Evolutionary conservation across 768 basidiomycete species (phyloP).

Genomic region (Boletellus emodensis): DNA sequence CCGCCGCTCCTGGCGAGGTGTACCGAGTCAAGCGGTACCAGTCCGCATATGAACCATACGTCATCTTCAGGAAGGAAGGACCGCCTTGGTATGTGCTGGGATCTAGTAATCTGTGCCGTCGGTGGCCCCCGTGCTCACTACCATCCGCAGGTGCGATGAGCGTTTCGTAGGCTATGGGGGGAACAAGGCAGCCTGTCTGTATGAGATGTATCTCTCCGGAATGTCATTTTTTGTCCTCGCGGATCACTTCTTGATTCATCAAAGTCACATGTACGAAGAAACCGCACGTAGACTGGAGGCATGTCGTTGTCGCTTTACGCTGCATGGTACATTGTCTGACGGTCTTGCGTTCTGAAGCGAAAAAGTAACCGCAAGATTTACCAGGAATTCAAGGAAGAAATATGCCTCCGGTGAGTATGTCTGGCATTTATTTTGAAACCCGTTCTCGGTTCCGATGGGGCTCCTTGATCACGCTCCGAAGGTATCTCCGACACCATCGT

Average conservation of each 20-base stretch:
- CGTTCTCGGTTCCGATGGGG: not conserved
- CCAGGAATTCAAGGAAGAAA: slow-evolving; percentile 73
- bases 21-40: slow-evolving; percentile 79
- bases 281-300: slow-evolving; percentile 69
- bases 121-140: not conserved
- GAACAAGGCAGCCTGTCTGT: slow-evolving; percentile 90
- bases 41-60: slow-evolving; percentile 84
- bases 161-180: slow-evolving; percentile 88
- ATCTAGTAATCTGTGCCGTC: not conserved
- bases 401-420: slow-evolving; percentile 53
- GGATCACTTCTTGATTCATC: slow-evolving; percentile 87
- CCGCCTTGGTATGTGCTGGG: slow-evolving; percentile 58
- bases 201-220: slow-evolving; percentile 86
- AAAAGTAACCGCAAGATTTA: slow-evolving; percentile 75
- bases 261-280: slow-evolving; percentile 81
- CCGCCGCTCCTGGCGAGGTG: slow-evolving; percentile 56
- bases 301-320: not conserved
- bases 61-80: slow-evolving; percentile 73
- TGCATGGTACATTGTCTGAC: not conserved
- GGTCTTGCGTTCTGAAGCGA: slow-evolving; percentile 40
- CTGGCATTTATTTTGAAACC: not conserved
- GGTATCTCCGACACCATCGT: slow-evolving; percentile 62
- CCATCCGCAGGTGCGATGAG: slow-evolving; percentile 72
- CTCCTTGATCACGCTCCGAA: slow-evolving; percentile 20
- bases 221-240: slow-evolving; percentile 78